Conservation (phyloP, 179 eudicot species). For the Silene coronaria region DNA sequence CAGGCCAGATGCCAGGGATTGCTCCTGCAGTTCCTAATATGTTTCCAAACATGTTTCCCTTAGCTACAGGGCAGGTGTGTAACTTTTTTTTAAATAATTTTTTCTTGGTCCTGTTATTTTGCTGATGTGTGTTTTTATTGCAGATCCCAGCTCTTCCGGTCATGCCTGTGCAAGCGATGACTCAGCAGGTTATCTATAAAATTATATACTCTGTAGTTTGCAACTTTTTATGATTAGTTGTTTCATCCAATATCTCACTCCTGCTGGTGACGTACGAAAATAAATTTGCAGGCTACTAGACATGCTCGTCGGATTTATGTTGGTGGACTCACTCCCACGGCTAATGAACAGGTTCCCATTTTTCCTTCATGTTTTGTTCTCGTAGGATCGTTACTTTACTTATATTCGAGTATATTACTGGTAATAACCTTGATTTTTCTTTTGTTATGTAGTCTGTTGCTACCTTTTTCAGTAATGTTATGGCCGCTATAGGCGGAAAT, state of each 20-base stretch:
- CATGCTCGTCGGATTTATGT: conserved; percentile 97
- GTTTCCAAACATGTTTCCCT: conserved; percentile 47
- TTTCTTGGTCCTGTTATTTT: not conserved
- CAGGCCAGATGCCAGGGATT: conserved; percentile 34
- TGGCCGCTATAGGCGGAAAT: conserved; percentile 92
- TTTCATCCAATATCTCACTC: not conserved
- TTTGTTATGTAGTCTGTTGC: conserved; percentile 78
- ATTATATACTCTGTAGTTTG: not conserved
- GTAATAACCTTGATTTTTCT: not conserved
- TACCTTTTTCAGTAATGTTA: conserved; percentile 87
- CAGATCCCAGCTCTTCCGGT: conserved; percentile 82
- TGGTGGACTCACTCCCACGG: conserved; percentile 85
- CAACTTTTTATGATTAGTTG: conserved; percentile 3
- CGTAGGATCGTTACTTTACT: not conserved
- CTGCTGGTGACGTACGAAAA: not conserved
- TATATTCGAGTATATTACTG: not conserved
- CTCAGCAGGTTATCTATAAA: conserved; percentile 72
- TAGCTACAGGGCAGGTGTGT: conserved; percentile 55
- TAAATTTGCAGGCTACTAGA: conserved; percentile 75
- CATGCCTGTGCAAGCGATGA: conserved; percentile 98
- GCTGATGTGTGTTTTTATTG: conserved; percentile 13
- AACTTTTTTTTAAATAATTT: not conserved
- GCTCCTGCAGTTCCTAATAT: conserved; percentile 39
- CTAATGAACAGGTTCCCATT: conserved; percentile 80
- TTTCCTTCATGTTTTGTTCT: not conserved